These are phyloP conservation scores for Sporothrix pseudoabietina DNA, from an alignment of 2,329 filamentous ascomycete species.

Conservation along the genomic window DNA sequence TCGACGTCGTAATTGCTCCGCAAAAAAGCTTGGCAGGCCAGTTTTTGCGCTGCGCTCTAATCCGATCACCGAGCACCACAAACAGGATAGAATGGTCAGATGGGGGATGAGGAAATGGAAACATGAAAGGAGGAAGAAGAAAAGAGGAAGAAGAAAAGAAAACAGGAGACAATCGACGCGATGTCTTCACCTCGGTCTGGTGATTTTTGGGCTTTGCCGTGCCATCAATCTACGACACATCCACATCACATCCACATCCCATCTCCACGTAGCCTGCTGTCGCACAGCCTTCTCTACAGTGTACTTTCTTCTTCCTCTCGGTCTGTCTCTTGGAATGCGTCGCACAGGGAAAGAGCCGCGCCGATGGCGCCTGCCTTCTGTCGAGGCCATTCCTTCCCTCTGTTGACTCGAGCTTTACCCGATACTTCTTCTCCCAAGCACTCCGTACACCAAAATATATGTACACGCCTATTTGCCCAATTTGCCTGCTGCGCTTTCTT, in stretches of 20 bases:
- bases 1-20: not conserved
- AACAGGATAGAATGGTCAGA: not conserved
- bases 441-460: not conserved
- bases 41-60: conserved; percentile 4
- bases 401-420: not conserved
- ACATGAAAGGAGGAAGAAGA: not conserved
- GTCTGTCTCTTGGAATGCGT: not conserved
- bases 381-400: not conserved
- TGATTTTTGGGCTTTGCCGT: not conserved
- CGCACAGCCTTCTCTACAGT: not conserved
- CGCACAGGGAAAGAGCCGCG: not conserved
- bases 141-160: not conserved
- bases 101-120: not conserved
- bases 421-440: not conserved
- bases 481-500: not conserved
- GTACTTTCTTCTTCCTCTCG: not conserved
- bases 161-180: not conserved
- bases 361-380: not conserved
- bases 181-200: not conserved
- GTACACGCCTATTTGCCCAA: not conserved
- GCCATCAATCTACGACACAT: not conserved
- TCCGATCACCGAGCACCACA: conserved; percentile 16
- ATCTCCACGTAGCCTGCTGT: not conserved
- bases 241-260: no score
- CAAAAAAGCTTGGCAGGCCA: not conserved